A percentile compares a stretch with the other conserved stretches of the same genome.
Conservation (phyloP, 2,329 filamentous ascomycete genomes). For the Fusarium sp. region DNA sequence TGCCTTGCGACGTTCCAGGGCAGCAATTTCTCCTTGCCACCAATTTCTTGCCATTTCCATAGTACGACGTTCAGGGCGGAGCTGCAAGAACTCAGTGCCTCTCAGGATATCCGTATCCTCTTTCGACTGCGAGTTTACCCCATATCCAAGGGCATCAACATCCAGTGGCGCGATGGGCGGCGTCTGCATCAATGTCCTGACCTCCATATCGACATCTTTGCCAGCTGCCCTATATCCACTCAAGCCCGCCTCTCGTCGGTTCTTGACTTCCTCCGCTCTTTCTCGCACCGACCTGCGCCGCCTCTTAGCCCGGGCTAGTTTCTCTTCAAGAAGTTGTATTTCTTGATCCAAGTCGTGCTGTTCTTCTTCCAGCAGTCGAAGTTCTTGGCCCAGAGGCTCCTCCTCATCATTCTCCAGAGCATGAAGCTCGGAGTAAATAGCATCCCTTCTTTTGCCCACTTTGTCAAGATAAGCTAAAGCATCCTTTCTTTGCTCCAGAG, state of each 20-base stretch:
- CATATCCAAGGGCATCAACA: slow-evolving; percentile 54
- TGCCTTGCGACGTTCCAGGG: slow-evolving; percentile 65
- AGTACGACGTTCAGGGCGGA: slow-evolving; percentile 74
- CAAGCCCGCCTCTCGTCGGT: slow-evolving; percentile 75
- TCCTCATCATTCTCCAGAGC: slow-evolving; percentile 66
- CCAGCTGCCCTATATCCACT: slow-evolving; percentile 77
- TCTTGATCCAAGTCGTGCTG: slow-evolving; percentile 66
- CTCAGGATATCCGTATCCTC: slow-evolving; percentile 48
- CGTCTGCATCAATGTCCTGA: slow-evolving; percentile 67
- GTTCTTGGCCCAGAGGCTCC: slow-evolving; percentile 69
- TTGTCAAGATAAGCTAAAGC: slow-evolving; percentile 69
- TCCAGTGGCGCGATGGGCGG: slow-evolving; percentile 68
- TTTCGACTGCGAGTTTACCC: slow-evolving; percentile 21
- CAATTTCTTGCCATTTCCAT: slow-evolving; percentile 76
- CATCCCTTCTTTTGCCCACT: slow-evolving; percentile 62
- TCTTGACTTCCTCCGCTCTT: slow-evolving; percentile 71
- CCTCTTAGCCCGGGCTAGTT: slow-evolving; percentile 69
- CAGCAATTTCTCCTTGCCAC: slow-evolving; percentile 73
- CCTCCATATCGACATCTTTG: slow-evolving; percentile 72
- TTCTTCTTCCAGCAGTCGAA: slow-evolving; percentile 69
- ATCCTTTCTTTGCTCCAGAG: slow-evolving; percentile 66
- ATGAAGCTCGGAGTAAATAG: slow-evolving; percentile 64
- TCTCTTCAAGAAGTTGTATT: slow-evolving; percentile 74
- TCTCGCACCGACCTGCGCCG: slow-evolving; percentile 69
- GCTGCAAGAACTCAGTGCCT: slow-evolving; percentile 66